A percentile compares a stretch with the other conserved stretches of the same genome.
These are phyloP conservation scores for Mycosarcoma maydis DNA, from an alignment of 1,284 basidiomycete genomes.

Conservation along the genomic window DNA sequence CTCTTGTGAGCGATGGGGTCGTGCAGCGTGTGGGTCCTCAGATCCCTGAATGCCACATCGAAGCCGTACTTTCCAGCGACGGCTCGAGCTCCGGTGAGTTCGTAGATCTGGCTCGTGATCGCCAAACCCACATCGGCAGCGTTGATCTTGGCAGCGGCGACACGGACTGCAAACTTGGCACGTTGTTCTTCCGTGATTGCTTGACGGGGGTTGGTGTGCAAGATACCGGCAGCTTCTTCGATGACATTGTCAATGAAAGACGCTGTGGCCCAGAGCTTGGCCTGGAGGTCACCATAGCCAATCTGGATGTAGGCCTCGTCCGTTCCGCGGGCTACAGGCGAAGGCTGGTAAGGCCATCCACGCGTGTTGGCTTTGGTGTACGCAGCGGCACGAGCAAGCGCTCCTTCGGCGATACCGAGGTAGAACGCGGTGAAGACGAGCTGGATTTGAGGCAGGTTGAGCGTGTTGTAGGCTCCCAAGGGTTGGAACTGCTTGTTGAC, in stretches of 20 bases:
- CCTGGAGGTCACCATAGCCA: constrained; percentile 64
- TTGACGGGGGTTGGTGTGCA: constrained; percentile 47
- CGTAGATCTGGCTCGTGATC: constrained; percentile 63
- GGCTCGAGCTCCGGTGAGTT: constrained; percentile 63
- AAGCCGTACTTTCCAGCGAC: constrained; percentile 64
- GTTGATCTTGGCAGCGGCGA: constrained; percentile 65
- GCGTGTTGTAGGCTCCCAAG: constrained; percentile 64
- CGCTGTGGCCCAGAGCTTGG: constrained; percentile 63
- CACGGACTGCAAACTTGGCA: constrained; percentile 62
- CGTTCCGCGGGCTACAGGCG: constrained; percentile 49
- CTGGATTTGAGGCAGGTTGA: constrained; percentile 66
- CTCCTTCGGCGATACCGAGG: constrained; percentile 66
- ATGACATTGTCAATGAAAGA: constrained; percentile 61
- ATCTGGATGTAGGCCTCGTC: constrained; percentile 67
- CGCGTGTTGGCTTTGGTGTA: constrained; percentile 66
- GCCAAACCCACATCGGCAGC: constrained; percentile 63
- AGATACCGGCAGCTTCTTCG: constrained; percentile 39
- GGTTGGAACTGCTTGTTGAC: constrained; percentile 52
- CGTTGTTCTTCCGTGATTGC: constrained; percentile 61
- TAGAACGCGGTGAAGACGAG: constrained; percentile 66
- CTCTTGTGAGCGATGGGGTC: constrained; percentile 66
- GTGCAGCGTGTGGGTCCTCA: constrained; percentile 64
- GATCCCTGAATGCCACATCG: constrained; percentile 57
- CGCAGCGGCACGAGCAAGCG: constrained; percentile 53
- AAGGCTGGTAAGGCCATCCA: constrained; percentile 63